phyloP scores from a whole-genome alignment of 495 filamentous ascomycete genomes.

The Aspergillus asperescens region DNA sequence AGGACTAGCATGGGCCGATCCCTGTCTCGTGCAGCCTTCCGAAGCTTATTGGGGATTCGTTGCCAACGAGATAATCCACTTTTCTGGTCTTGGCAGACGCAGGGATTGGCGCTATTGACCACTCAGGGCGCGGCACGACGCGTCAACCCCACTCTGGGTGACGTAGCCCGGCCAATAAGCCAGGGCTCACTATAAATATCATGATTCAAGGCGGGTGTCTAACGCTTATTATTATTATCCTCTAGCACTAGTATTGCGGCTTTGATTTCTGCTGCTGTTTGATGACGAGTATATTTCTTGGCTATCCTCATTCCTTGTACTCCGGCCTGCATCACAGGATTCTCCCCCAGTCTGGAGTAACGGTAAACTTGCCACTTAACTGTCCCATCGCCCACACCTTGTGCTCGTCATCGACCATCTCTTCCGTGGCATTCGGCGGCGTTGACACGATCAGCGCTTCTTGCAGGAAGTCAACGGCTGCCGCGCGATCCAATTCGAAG shows the following conservation, averaged over 20 bases:
- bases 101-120: background rate
- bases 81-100: background rate
- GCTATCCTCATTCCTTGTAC: background rate
- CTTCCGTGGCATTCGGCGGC: constrained; percentile 24
- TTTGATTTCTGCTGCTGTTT: background rate
- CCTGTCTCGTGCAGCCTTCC: constrained; percentile 21
- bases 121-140: background rate
- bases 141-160: background rate
- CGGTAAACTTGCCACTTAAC: constrained; percentile 46
- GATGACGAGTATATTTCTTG: background rate
- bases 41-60: constrained; percentile 23
- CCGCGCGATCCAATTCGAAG: constrained; percentile 42
- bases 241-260: too few relatives aligned
- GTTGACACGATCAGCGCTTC: constrained; percentile 42
- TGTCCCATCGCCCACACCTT: constrained; percentile 48
- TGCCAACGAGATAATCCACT: background rate
- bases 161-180: background rate
- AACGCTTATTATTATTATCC: constrained; percentile 1
- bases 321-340: constrained; percentile 30
- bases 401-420: constrained; percentile 26
- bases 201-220: background rate
- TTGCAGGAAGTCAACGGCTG: constrained; percentile 42
- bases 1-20: constrained; percentile 18
- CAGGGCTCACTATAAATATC: constrained; percentile 3
- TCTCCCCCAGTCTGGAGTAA: constrained; percentile 45